Evolutionary conservation across 305 asterid species (phyloP).

Genomic region (Solanum aculeatissimum): DNA sequence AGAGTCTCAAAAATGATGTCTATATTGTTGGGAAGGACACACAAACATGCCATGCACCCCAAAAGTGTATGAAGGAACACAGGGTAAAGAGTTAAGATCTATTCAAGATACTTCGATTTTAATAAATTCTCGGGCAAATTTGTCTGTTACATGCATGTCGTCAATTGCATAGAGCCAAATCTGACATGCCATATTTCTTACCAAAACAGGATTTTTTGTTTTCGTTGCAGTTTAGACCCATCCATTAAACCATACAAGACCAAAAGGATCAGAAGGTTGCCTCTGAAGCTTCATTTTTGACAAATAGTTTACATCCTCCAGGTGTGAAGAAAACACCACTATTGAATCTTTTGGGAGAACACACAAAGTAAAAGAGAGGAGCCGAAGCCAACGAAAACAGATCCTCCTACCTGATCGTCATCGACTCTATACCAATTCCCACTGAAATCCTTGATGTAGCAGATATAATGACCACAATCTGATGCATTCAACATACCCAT

Average conservation of each 20-base stretch:
- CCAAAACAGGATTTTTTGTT: not conserved
- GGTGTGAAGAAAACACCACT: not conserved
- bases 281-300: not conserved
- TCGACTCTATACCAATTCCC: conserved; percentile 84
- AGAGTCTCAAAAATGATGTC: not conserved
- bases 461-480: conserved; percentile 82
- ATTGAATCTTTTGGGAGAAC: not conserved
- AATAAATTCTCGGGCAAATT: not conserved
- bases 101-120: not conserved
- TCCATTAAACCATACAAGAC: not conserved
- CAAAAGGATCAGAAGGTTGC: not conserved
- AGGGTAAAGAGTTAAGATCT: not conserved
- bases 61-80: not conserved
- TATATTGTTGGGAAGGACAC: not conserved
- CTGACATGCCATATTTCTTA: not conserved
- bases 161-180: not conserved
- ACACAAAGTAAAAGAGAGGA: not conserved
- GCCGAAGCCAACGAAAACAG: not conserved
- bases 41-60: not conserved
- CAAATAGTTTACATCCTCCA: not conserved
- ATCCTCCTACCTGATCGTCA: conserved; percentile 58
- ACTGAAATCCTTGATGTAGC: conserved; percentile 64
- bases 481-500: conserved; percentile 90
- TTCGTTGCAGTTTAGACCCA: not conserved
- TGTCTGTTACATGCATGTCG: not conserved